These are phyloP conservation scores for Kuraishia cidri DNA, from an alignment of 805 yeast genomes.

Conservation along the genomic window DNA sequence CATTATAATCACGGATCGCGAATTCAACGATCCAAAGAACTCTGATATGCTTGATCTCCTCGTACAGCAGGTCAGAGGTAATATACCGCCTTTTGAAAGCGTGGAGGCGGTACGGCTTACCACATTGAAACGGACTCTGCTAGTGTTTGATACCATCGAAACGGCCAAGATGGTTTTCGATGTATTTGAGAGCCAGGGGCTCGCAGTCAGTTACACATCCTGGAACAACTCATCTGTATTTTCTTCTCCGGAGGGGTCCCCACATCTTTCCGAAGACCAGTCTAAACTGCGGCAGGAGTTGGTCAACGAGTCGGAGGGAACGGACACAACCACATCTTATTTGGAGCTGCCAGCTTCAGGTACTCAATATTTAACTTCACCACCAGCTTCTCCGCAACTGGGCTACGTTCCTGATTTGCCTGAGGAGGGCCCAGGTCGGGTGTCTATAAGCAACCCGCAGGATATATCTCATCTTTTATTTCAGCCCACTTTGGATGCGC, in stretches of 20 bases:
- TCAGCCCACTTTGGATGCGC: conserved; percentile 14
- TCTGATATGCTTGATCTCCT: conserved; percentile 10
- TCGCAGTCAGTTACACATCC: conserved; percentile 6
- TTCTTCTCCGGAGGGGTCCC: conserved; percentile 2
- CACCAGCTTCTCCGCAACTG: conserved; percentile 24
- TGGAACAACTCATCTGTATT: neutral
- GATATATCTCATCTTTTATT: conserved; percentile 18
- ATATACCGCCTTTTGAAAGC: conserved; percentile 8
- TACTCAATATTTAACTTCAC: conserved; percentile 12
- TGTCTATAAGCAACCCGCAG: conserved; percentile 19
- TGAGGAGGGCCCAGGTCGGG: conserved; percentile 22
- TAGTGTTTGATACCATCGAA: conserved; percentile 12
- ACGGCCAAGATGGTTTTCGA: conserved; percentile 8
- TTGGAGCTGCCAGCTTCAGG: conserved; percentile 1
- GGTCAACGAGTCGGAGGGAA: conserved; percentile 1
- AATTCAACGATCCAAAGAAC: conserved; percentile 9
- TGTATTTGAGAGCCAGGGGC: conserved; percentile 8
- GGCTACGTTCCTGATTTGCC: conserved; percentile 17
- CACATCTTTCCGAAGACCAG: neutral
- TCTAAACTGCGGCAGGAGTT: no score
- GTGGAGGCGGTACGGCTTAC: conserved; percentile 12
- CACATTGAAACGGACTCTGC: conserved; percentile 15
- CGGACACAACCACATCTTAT: neutral
- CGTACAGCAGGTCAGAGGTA: conserved; percentile 5
- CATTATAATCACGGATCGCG: conserved; percentile 16